These are phyloP conservation scores for Rickenella mellea DNA, from an alignment of 768 basidiomycete species.

Conservation along the genomic window DNA sequence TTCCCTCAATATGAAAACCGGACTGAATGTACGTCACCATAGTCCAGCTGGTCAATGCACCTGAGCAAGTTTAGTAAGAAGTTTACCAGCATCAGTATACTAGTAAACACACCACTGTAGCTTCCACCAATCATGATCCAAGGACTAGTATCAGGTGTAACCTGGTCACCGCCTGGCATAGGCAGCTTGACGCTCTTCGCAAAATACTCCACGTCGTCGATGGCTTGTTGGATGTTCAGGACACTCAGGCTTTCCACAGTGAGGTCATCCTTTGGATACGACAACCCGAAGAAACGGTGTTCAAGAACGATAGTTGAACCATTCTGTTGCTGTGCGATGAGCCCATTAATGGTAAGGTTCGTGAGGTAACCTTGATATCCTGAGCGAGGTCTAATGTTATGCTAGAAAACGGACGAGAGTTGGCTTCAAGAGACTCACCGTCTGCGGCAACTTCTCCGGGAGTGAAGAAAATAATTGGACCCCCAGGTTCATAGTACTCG, in stretches of 20 bases:
- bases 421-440: conserved; percentile 14
- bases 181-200: conserved; percentile 42
- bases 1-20: background rate
- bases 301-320: conserved; percentile 32
- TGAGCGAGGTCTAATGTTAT: conserved; percentile 3
- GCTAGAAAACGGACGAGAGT: background rate
- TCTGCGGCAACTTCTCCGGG: conserved; percentile 57
- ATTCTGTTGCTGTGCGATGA: conserved; percentile 55
- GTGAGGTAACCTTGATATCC: conserved; percentile 44
- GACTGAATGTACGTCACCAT: conserved; percentile 44
- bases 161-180: conserved; percentile 52
- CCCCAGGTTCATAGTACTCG: conserved; percentile 52
- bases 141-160: conserved; percentile 40
- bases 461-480: conserved; percentile 55
- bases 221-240: conserved; percentile 14
- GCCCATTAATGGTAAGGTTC: conserved; percentile 53
- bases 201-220: conserved; percentile 13
- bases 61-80: conserved; percentile 8
- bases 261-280: conserved; percentile 13
- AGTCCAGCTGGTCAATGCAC: conserved; percentile 48
- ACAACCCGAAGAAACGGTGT: conserved; percentile 16
- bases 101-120: conserved; percentile 21
- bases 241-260: conserved; percentile 8
- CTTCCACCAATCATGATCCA: conserved; percentile 38
- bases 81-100: background rate